phyloP scores from a whole-genome alignment of 345 rosid genomes.

The Punica granatum region DNA sequence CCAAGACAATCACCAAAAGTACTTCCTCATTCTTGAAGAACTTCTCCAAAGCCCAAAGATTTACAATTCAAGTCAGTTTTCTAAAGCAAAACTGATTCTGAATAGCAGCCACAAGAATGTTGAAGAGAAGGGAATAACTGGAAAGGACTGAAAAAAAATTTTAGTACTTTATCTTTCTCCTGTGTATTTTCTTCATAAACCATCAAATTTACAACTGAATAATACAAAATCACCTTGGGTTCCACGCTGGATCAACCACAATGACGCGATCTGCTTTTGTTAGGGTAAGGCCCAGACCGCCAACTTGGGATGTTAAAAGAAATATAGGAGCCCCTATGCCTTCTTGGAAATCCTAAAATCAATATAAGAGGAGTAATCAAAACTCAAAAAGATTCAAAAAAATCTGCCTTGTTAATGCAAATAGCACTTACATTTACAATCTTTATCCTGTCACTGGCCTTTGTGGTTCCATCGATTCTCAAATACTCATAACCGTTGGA shows the following conservation, averaged over 20 bases:
- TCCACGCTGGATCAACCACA: conserved; percentile 99
- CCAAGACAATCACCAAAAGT: background rate
- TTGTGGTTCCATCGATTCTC: conserved; percentile 93
- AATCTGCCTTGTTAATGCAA: background rate
- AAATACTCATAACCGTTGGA: conserved; percentile 60
- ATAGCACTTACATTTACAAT: conserved; percentile 61
- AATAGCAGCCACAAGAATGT: too few species aligned
- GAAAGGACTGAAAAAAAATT: background rate
- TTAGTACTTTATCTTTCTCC: background rate
- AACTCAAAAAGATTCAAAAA: background rate
- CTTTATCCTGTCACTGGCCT: conserved; percentile 73
- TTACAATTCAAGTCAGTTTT: too few species aligned
- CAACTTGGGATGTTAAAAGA: conserved; percentile 95
- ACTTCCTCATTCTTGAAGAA: background rate
- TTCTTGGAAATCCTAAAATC: conserved; percentile 74
- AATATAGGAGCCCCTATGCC: conserved; percentile 77
- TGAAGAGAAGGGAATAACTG: too few species aligned
- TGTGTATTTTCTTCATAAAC: background rate
- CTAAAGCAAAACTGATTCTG: too few species aligned
- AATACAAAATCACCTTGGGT: conserved; percentile 59
- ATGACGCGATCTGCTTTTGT: conserved; percentile 97
- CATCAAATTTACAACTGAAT: background rate
- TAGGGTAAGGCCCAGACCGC: conserved; percentile 97
- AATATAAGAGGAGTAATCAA: conserved; percentile 14
- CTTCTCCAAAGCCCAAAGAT: background rate